Evolutionary conservation across 2,329 filamentous ascomycete genomes (phyloP).

Genomic region (Tolypocladium inflatum): DNA sequence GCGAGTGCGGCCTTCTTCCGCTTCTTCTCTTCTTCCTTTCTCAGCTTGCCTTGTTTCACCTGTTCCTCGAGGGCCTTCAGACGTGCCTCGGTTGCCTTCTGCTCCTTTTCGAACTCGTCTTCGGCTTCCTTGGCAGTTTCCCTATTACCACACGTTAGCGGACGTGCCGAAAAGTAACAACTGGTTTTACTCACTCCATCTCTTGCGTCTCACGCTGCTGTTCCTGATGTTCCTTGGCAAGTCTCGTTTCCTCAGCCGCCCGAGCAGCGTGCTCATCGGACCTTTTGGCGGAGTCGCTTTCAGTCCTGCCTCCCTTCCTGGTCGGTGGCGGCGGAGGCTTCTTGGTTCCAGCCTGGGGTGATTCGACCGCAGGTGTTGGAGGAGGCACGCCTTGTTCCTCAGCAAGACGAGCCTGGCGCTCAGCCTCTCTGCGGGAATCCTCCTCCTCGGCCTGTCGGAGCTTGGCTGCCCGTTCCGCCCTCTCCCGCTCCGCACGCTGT

Average conservation of each 20-base stretch:
- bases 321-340: constrained; percentile 73
- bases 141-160: constrained; percentile 38
- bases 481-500: constrained; percentile 82
- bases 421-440: constrained; percentile 77
- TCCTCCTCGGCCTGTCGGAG: constrained; percentile 88
- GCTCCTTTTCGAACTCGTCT: constrained; percentile 70
- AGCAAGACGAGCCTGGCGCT: constrained; percentile 73
- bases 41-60: constrained; percentile 84
- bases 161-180: neutral
- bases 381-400: constrained; percentile 62
- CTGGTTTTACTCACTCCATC: constrained; percentile 67
- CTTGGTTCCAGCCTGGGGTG: constrained; percentile 39
- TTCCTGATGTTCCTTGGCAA: constrained; percentile 63
- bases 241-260: constrained; percentile 55
- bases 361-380: constrained; percentile 44
- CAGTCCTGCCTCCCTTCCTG: constrained; percentile 56
- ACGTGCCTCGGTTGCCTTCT: constrained; percentile 70
- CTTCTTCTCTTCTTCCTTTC: constrained; percentile 93
- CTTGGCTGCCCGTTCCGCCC: constrained; percentile 77
- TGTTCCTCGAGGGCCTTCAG: constrained; percentile 88
- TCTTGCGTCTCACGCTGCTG: constrained; percentile 64
- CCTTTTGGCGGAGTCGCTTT: constrained; percentile 46
- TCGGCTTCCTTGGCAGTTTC: constrained; percentile 66
- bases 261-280: constrained; percentile 47
- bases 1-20: constrained; percentile 80